Evolutionary conservation across 1,284 basidiomycete genomes (phyloP).

Genomic region (Thelephora terrestris): DNA sequence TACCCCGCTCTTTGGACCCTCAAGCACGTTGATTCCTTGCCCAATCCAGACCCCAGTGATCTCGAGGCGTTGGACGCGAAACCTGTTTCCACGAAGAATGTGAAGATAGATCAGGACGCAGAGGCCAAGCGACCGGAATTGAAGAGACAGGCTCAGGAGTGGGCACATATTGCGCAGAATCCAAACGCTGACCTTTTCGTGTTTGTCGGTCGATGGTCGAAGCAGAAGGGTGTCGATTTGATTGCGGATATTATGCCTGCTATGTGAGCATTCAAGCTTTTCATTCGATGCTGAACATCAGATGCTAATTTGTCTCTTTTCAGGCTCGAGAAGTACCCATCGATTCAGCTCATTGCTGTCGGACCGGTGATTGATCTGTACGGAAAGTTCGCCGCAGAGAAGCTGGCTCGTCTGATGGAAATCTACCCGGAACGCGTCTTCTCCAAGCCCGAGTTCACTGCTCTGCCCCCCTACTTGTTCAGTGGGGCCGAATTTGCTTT

Average conservation of each 20-base stretch:
- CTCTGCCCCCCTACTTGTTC: constrained; percentile 84
- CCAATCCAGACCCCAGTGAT: constrained; percentile 89
- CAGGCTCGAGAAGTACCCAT: constrained; percentile 76
- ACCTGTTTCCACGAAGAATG: constrained; percentile 59
- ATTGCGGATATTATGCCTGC: constrained; percentile 91
- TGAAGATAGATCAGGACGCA: constrained; percentile 68
- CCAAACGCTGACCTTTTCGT: constrained; percentile 84
- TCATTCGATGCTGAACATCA: constrained; percentile 2
- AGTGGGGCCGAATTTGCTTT: constrained; percentile 90
- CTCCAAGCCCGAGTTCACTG: constrained; percentile 91
- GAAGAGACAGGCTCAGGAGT: constrained; percentile 88
- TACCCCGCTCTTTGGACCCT: constrained; percentile 92
- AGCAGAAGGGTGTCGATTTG: constrained; percentile 92
- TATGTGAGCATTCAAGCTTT: constrained; percentile 39
- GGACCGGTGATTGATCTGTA: constrained; percentile 92
- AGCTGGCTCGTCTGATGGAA: constrained; percentile 85
- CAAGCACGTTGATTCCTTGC: constrained; percentile 88
- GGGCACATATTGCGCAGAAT: constrained; percentile 87
- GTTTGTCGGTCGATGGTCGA: constrained; percentile 94
- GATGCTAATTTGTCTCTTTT: constrained; percentile 6
- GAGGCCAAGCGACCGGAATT: constrained; percentile 84
- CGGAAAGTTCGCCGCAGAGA: constrained; percentile 89
- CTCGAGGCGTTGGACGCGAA: constrained; percentile 83
- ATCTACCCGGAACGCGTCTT: constrained; percentile 87
- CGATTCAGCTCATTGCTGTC: constrained; percentile 80